These are phyloP conservation scores for Clonostachys byssicola DNA, from an alignment of 2,329 filamentous ascomycete genomes.

Conservation along the genomic window DNA sequence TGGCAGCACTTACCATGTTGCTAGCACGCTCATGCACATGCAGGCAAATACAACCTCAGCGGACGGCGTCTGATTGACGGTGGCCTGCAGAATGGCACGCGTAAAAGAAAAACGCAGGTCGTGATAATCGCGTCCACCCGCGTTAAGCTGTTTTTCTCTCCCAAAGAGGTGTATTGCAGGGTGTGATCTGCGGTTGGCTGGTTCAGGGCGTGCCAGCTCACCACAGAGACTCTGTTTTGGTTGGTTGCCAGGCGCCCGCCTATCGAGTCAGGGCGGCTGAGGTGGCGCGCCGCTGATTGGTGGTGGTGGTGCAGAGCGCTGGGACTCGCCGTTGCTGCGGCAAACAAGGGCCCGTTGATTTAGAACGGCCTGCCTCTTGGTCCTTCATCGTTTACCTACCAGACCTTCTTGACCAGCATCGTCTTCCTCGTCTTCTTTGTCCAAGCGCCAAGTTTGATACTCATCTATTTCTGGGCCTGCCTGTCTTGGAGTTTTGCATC, in stretches of 20 bases:
- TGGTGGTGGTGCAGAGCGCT: background rate
- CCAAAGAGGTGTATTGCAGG: no score
- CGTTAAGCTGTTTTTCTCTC: constrained; percentile 24
- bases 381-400: no score
- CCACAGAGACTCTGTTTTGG: background rate
- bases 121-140: constrained; percentile 15
- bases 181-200: no score
- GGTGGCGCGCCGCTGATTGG: background rate
- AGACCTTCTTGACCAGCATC: no score
- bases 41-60: background rate
- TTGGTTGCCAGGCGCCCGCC: constrained; percentile 1
- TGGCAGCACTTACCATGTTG: no score
- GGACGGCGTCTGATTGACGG: background rate
- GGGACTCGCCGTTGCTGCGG: constrained; percentile 20
- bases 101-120: background rate
- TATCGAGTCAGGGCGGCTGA: background rate
- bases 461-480: no score
- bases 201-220: no score
- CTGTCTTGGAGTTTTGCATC: no score
- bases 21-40: no score
- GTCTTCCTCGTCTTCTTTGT: no score
- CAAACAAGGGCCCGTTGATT: constrained; percentile 11
- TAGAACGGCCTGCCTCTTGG: no score
- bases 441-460: no score
- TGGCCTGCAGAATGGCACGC: background rate